Base-by-base conservation (phyloP, 148 eudicot species). In the Polygonum maritimum region DNA sequence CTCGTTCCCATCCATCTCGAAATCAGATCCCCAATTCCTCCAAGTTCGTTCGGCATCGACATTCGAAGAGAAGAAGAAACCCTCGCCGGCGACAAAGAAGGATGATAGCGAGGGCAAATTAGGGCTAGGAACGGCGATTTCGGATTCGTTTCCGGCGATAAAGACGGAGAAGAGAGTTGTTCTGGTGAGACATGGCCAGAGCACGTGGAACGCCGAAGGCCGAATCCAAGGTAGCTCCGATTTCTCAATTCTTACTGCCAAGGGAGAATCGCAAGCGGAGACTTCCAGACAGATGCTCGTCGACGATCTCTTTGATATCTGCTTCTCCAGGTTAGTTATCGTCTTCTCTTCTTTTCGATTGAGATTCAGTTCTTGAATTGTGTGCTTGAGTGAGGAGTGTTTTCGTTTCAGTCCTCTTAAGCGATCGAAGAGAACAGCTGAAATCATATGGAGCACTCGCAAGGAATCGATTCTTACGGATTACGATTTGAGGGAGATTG, bases 191-290 rank as follows among this genome's bases (percentile, higher is more conserved):
- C 98, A 94, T 62, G 98, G 98, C 5, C 93, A 94, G 86, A 94
- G 98, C 85, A 94, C 98, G 78, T 94, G 98, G 98, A 94, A 94
- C 82, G 97, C 88, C 11, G 97, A 94, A 80, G 98, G 98, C 4
- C 79, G 98, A 70, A 94, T 94, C 35, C 98, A 94, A 77, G 98
- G 98, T 4, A 94, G 97, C 84, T 94, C 98, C 10, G 79, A 94
- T 81, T 92, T 85, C 87, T 86, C 98, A 1, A 88, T 90, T 6
- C 88, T 94, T 7, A 94, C 98, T 14, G 19, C 74, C 13, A 94
- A 92, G 77, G 98, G 98, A 5, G 98, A 86, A 82, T 71, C 90
- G 74, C 98, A 94, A 84, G 98, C 98, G 40, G 88, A 88, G 80
- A 94, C 93, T 76, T 88, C 92, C 48, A 87, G 97, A 10, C 89